These are phyloP conservation scores for Echeveria elegans DNA, from an alignment of 164 flowering plant species.

Conservation along the genomic window DNA sequence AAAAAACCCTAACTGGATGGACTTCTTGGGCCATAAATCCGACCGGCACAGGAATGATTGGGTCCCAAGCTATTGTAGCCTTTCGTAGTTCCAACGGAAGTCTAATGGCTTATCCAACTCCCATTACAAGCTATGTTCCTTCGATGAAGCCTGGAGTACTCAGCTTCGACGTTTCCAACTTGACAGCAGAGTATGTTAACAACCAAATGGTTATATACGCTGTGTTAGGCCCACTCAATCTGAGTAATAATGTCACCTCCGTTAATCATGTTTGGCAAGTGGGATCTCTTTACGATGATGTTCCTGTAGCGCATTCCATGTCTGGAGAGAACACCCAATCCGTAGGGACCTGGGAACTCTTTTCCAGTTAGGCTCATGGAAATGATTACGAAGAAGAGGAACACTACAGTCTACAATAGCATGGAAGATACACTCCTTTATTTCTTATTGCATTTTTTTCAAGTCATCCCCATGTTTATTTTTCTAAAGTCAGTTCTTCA, in stretches of 20 bases:
- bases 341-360: constrained; percentile 21
- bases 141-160: constrained; percentile 25
- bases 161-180: constrained; percentile 28
- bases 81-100: constrained; percentile 25
- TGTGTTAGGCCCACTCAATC: constrained; percentile 21
- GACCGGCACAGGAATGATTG: constrained; percentile 26
- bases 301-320: constrained; percentile 23
- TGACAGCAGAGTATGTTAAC: constrained; percentile 23
- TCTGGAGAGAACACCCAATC: constrained; percentile 24
- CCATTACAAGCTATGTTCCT: constrained; percentile 24
- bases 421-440: too few relatives aligned
- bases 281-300: constrained; percentile 22
- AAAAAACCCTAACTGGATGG: constrained; percentile 38
- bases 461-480: too few relatives aligned
- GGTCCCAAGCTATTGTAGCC: constrained; percentile 33
- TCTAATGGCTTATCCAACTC: constrained; percentile 24
- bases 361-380: not conserved
- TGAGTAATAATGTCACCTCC: constrained; percentile 11
- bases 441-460: too few relatives aligned
- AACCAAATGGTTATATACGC: constrained; percentile 37
- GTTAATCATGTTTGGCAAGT: constrained; percentile 34
- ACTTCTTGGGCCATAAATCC: constrained; percentile 46
- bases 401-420: too few relatives aligned
- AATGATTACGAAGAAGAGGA: too few relatives aligned
- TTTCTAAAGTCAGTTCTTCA: too few relatives aligned